Conservation (phyloP, 192 early-diverging fungal genomes). For the Globomyces pollinis-pini region DNA sequence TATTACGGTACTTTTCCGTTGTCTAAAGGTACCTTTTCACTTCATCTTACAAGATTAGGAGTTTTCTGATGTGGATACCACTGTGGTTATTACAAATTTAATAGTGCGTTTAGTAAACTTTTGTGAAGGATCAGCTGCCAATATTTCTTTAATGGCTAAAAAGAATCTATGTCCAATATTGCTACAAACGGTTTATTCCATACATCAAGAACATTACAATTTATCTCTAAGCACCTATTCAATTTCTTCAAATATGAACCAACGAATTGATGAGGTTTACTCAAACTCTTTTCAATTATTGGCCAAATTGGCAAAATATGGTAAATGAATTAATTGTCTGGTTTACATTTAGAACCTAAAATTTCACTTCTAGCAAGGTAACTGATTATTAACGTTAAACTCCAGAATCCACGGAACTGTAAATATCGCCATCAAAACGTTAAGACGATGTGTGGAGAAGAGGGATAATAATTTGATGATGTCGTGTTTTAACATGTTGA, state of each 20-base stretch:
- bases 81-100: constrained; percentile 32
- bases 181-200: constrained; percentile 5
- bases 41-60: constrained; percentile 1
- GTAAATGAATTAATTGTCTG: no score
- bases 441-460: constrained; percentile 28
- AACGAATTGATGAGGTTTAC: constrained; percentile 32
- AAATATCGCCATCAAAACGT: constrained; percentile 20
- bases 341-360: neutral
- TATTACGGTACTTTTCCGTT: constrained; percentile 32
- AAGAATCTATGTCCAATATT: constrained; percentile 17
- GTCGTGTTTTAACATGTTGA: constrained; percentile 23
- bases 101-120: constrained; percentile 21
- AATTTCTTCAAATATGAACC: constrained; percentile 10
- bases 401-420: constrained; percentile 31
- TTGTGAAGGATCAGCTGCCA: constrained; percentile 15
- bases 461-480: constrained; percentile 23
- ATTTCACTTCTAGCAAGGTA: neutral
- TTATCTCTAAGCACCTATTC: no score
- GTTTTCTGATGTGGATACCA: constrained; percentile 31
- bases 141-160: constrained; percentile 23
- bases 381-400: no score
- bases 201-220: constrained; percentile 5
- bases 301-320: constrained; percentile 29
- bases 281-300: constrained; percentile 26
- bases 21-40: constrained; percentile 23